phyloP scores from a whole-genome alignment of 306 rosid species.

The Hylodesmum podocarpum region DNA sequence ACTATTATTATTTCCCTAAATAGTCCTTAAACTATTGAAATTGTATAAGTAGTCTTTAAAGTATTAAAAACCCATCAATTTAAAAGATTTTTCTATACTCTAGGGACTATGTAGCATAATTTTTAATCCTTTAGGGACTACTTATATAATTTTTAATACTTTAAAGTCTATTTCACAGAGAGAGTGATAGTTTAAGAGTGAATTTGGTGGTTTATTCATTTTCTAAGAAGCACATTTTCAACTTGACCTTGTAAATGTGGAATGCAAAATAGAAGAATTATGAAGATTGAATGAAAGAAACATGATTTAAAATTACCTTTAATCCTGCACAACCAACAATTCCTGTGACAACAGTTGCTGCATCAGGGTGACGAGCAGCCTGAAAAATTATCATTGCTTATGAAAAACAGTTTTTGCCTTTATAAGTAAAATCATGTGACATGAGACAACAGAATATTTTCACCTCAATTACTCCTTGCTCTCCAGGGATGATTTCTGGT shows the following conservation, averaged over 20 bases:
- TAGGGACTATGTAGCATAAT: too few species aligned
- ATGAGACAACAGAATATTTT: neutral
- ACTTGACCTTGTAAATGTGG: neutral
- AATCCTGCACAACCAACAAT: slow-evolving; percentile 94
- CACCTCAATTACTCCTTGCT: slow-evolving; percentile 90
- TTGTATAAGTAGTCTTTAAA: too few species aligned
- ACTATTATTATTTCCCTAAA: too few species aligned
- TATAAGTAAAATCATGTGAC: neutral
- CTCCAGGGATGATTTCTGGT: slow-evolving; percentile 86
- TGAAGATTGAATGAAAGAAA: neutral
- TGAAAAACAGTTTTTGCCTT: neutral
- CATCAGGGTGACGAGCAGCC: slow-evolving; percentile 94
- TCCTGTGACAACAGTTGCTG: slow-evolving; percentile 83
- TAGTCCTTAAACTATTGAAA: too few species aligned
- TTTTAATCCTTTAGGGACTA: too few species aligned
- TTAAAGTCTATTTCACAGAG: too few species aligned
- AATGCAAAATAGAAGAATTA: neutral
- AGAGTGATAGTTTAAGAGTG: too few species aligned
- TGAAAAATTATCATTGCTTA: slow-evolving; percentile 32
- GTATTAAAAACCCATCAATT: too few species aligned
- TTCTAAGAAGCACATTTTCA: neutral
- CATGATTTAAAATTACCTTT: slow-evolving; percentile 48
- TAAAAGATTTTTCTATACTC: too few species aligned
- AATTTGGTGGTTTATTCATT: too few species aligned
- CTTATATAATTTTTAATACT: too few species aligned